Base-by-base conservation (phyloP, 1,284 basidiomycete genomes). In the Rhodotorula sp. region DNA sequence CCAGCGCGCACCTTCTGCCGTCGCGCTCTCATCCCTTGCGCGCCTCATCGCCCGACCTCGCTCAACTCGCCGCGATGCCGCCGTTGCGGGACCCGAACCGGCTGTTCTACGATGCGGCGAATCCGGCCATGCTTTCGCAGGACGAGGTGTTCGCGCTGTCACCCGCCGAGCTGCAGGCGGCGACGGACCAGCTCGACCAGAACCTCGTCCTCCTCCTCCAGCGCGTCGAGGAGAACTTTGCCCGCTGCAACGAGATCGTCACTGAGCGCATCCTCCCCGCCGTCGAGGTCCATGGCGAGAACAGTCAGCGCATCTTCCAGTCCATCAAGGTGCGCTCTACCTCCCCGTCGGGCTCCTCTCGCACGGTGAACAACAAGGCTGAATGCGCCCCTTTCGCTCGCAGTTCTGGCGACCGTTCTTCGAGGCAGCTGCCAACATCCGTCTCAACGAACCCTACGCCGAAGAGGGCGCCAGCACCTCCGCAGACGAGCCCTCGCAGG, bases 331-430 rank as follows among this genome's bases (percentile, higher is more conserved):
- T 75, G 61, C 39, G 36, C 27, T 37, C 19, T 29, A 34, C 34
- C 36, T 29, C 37, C 29, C 56, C n/a, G n/a, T 19, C 22, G 17
- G 6, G n/a, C 50, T 48, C 12, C 27, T 48, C 27, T 12, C 46
- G 6, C 39, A n/a, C 37, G 15, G 3, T 1, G 15, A 22, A 53
- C 36, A 29, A 6, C 10, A 17, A 15, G 29, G 56, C 53, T 61
- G 69, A 36, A 63, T 41, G 12, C 46, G 27, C 10, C 0, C 27
- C 13, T 3, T 22, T 2, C 2, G 15, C 37, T 17, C 17, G 41
- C 69, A 78, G 77, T 76, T 78, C 69, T 78, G 76, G 75, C 69
- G 71, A 27, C 68, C 75, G 9, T 78, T 79, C 70, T 78, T 78
- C 50, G 78, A 79, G 50, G 72, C 76, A 1, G 71, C 78, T 8